phyloP scores from a whole-genome alignment of 2,329 filamentous ascomycete genomes.

The Botrytis paeoniae region DNA sequence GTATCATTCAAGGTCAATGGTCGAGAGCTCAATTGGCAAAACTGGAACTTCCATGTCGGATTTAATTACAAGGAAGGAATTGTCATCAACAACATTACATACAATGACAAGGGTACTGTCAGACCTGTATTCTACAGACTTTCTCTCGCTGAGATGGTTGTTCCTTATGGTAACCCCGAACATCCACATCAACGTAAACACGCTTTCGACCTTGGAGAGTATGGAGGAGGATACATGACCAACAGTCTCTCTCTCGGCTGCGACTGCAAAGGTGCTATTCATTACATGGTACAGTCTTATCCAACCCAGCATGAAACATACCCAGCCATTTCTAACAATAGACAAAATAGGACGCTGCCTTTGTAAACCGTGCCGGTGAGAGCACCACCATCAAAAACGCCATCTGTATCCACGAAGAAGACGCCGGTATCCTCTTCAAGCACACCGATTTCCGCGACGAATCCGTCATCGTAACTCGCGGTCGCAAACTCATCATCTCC shows the following conservation, averaged over 20 bases:
- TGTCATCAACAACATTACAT: constrained; percentile 85
- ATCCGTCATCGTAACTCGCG: constrained; percentile 80
- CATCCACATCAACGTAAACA: constrained; percentile 79
- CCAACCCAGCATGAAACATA: neutral
- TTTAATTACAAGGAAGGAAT: constrained; percentile 95
- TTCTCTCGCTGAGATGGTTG: constrained; percentile 90
- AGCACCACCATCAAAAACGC: constrained; percentile 85
- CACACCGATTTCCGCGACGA: constrained; percentile 92
- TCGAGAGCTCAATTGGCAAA: constrained; percentile 79
- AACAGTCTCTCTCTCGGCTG: constrained; percentile 74
- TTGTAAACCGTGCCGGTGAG: constrained; percentile 74
- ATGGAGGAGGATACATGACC: constrained; percentile 80
- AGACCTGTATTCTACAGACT: constrained; percentile 85
- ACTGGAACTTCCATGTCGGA: constrained; percentile 88
- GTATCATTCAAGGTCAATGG: constrained; percentile 80
- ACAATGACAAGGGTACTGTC: constrained; percentile 75
- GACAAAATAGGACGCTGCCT: constrained; percentile 57
- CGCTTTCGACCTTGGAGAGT: constrained; percentile 77
- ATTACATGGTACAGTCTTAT: constrained; percentile 63
- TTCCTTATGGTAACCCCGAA: constrained; percentile 81
- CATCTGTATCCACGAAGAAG: constrained; percentile 93
- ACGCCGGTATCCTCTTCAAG: constrained; percentile 89
- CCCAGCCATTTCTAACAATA: neutral
- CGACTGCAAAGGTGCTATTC: constrained; percentile 86
- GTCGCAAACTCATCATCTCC: constrained; percentile 79